Base-by-base conservation (phyloP, 495 filamentous ascomycete species). In the Cercophora scortea region DNA sequence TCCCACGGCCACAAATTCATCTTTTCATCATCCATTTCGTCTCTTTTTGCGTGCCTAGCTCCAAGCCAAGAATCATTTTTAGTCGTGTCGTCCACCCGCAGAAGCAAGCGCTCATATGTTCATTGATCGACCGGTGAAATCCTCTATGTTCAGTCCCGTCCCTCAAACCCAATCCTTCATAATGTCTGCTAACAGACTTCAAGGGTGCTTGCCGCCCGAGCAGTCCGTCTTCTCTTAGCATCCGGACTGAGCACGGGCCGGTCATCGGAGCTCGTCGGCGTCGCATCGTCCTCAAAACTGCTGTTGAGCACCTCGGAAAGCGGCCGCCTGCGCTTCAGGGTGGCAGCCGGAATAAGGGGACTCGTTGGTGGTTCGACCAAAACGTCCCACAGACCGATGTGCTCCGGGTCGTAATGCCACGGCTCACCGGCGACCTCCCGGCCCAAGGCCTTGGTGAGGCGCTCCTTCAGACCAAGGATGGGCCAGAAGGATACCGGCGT, bases 401-500 rank as follows among this genome's bases (percentile, higher is more conserved):
- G 19, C 1, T 60, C 47, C 0, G 55, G 50, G 47, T 74, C 67
- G 10, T 48, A 52, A 6, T 49, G 50, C 15, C 67, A 55, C 1
- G 66, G 56, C 7, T 69, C 58, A 8, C 70, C 68, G 9, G 70
- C 68, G 38, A 75, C 50, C 12, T 72, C 68, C 11, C 46, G 46
- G 13, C 74, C 72, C 1, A 78, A 65, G 9, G 73, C 74, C 47
- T 66, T 64, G 47, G 69, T 68, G 2, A 78, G 61, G 2, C 73
- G 69, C 55, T 76, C 73, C 45, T 71, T 73, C n/a, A 78, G 60
- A 8, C 72, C 73, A 4, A 75, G 54, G 19, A 75, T 55, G 4
- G 74, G 74, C 72, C 71, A 76, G 39, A 72, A 54, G 3, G 68
- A 63, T 7, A 76, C 69, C 3, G 55, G 60, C n/a, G 61, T 59